These are phyloP conservation scores for Didymella pomorum DNA, from an alignment of 2,329 filamentous ascomycete species.

Conservation along the genomic window DNA sequence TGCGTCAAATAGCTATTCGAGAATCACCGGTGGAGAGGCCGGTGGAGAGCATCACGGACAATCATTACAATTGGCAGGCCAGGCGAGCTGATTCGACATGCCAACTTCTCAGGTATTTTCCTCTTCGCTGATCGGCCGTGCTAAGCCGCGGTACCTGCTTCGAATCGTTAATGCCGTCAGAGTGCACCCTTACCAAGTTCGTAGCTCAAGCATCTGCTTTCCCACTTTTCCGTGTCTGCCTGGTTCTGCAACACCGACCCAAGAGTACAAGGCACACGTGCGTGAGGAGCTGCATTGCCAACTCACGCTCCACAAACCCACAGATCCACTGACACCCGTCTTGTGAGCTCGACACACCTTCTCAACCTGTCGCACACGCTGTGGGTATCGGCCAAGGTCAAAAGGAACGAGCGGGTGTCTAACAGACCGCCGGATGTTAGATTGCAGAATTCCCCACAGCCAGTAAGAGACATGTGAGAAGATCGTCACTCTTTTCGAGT, in stretches of 20 bases:
- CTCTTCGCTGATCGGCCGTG: neutral
- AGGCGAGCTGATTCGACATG: neutral
- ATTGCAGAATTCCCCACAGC: slow-evolving; percentile 18
- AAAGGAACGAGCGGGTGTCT: neutral
- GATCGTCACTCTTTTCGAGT: slow-evolving; percentile 1
- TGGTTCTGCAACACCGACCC: slow-evolving; percentile 1
- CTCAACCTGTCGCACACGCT: slow-evolving; percentile 12
- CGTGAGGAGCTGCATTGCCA: slow-evolving; percentile 9
- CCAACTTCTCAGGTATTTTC: neutral
- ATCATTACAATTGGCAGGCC: no score
- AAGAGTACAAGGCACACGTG: slow-evolving; percentile 13
- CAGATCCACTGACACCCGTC: slow-evolving; percentile 8
- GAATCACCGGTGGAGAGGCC: neutral
- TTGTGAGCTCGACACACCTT: slow-evolving; percentile 18
- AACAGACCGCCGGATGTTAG: slow-evolving; percentile 7
- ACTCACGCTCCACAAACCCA: slow-evolving; percentile 12
- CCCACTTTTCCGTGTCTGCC: slow-evolving; percentile 3
- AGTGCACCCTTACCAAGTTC: neutral
- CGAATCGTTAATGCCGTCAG: neutral
- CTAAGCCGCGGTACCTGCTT: neutral
- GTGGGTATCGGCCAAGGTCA: slow-evolving; percentile 8
- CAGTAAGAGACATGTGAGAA: slow-evolving; percentile 3
- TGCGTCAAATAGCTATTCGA: neutral
- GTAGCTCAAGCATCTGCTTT: neutral
- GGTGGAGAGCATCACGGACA: neutral